Conservation (phyloP, 306 rosid genomes). For the Elaeagnus macrophylla region DNA sequence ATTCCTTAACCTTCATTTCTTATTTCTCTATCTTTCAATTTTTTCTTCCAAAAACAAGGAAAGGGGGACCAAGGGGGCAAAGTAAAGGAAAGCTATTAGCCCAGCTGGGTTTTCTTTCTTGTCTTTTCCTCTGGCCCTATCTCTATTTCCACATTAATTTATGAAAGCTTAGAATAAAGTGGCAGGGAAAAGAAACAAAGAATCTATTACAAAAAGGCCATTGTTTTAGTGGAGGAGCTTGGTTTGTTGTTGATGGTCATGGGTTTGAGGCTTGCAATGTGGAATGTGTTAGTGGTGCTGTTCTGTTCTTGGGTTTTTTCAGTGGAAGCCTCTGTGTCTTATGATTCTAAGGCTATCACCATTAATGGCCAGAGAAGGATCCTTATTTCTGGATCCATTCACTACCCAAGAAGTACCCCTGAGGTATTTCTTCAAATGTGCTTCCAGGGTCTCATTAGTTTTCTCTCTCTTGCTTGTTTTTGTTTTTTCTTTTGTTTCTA, state of each 20-base stretch:
- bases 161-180: constrained; percentile 58
- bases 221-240: constrained; percentile 25
- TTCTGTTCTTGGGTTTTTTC: constrained; percentile 33
- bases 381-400: constrained; percentile 94
- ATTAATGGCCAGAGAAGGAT: constrained; percentile 87
- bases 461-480: constrained; percentile 1
- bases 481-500: background rate
- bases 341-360: constrained; percentile 70
- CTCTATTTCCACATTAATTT: constrained; percentile 19
- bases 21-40: constrained; percentile 11
- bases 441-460: constrained; percentile 15
- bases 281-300: constrained; percentile 40
- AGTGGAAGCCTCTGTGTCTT: constrained; percentile 67
- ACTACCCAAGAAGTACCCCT: constrained; percentile 95
- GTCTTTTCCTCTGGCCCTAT: constrained; percentile 22
- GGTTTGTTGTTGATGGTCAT: constrained; percentile 18
- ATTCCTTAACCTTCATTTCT: constrained; percentile 7
- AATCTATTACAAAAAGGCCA: constrained; percentile 17
- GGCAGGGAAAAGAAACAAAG: constrained; percentile 8
- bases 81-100: constrained; percentile 5
- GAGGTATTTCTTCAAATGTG: constrained; percentile 64
- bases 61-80: background rate
- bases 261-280: constrained; percentile 62
- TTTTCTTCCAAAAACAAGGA: constrained; percentile 10
- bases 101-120: constrained; percentile 34